Evolutionary conservation across 176 grass and related monocot genomes (phyloP).

Genomic region (Carex myosuroides): DNA sequence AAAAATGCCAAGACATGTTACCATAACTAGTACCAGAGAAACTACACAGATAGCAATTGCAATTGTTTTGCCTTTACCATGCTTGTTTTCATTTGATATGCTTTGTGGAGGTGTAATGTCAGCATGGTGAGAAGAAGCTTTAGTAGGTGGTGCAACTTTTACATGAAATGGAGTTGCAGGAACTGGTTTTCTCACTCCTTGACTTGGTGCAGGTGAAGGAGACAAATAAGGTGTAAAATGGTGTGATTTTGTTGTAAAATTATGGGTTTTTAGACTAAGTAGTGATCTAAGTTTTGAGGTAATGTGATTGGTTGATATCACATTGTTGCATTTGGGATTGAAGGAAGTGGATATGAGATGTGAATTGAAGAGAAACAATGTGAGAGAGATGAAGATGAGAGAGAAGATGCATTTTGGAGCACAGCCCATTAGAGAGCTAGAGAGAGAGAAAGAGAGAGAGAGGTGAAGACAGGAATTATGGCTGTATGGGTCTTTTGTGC

Average conservation of each 20-base stretch:
- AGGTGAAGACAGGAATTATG: not conserved
- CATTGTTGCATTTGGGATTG: conserved; percentile 18
- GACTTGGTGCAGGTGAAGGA: conserved; percentile 29
- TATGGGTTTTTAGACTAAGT: conserved; percentile 16
- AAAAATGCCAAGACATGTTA: conserved; percentile 32
- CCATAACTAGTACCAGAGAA: conserved; percentile 20
- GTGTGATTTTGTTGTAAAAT: conserved; percentile 10
- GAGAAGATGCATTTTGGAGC: conserved; percentile 23
- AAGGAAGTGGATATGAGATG: conserved; percentile 16
- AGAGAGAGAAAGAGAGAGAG: not conserved
- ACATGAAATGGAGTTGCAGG: not conserved
- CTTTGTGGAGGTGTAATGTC: not conserved
- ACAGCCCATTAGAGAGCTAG: conserved; percentile 21
- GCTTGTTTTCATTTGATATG: conserved; percentile 5
- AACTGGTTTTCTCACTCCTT: conserved; percentile 9
- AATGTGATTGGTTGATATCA: not conserved
- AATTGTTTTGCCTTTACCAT: conserved; percentile 12
- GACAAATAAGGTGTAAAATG: not conserved
- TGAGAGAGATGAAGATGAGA: conserved; percentile 18
- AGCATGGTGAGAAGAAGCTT: not conserved
- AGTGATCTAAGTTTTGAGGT: conserved; percentile 25
- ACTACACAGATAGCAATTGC: conserved; percentile 13
- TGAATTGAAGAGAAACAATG: conserved; percentile 32
- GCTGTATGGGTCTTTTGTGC: not conserved
- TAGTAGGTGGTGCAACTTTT: not conserved